Base-by-base conservation (phyloP, 2,329 filamentous ascomycete genomes). In the Lasiodiplodia theobromae region DNA sequence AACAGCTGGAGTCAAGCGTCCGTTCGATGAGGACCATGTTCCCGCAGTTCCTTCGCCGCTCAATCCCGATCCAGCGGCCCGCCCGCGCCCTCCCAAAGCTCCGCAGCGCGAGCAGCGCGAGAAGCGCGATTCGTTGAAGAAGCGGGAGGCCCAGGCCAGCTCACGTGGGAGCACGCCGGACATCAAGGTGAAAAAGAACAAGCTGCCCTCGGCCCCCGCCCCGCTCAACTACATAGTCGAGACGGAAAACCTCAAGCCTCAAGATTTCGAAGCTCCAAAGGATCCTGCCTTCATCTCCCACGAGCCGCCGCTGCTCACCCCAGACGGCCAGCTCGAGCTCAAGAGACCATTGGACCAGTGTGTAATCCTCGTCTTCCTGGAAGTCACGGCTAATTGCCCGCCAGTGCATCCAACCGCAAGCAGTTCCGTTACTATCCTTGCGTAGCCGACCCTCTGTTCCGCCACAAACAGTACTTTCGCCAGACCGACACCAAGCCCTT, bases 341-440 rank as follows among this genome's bases (percentile, higher is more conserved):
- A 81, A 80, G 76, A 85, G 83, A 71, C 82, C 83, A 0, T 77
- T 83, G 31, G 85, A 86, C 69, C 81, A 85, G 71, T 77, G 54
- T 21, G 73, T 8, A 12, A 4, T 37, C 21, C 54, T 18, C 38
- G 4, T 53, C 3, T n/a, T 40, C 38, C 16, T 23, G 11, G 3
- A 28, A 8, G 3, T 25, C 31, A 40, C n/a, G 10, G 47, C 57
- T 66, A 16, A 68, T 28, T 58, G 47, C 38, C 44, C 56, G 44
- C 18, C 63, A 80, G 78, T 68, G 86, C 89, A 8, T 88, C 88
- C 75, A 90, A 91, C 75, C 88, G 89, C 73, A 87, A 86, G 72
- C 87, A 91, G 67, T 98, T 95, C 78, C 91, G 93, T 69, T 98
- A 98, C 78, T 92, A 90, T 38, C 92, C 94, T 74, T 96, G 93